Percentiles rank a stretch among this genome's conserved stretches.
These are phyloP conservation scores for Ceratocystis variospora DNA, from an alignment of 2,329 filamentous ascomycete species.

Conservation along the genomic window DNA sequence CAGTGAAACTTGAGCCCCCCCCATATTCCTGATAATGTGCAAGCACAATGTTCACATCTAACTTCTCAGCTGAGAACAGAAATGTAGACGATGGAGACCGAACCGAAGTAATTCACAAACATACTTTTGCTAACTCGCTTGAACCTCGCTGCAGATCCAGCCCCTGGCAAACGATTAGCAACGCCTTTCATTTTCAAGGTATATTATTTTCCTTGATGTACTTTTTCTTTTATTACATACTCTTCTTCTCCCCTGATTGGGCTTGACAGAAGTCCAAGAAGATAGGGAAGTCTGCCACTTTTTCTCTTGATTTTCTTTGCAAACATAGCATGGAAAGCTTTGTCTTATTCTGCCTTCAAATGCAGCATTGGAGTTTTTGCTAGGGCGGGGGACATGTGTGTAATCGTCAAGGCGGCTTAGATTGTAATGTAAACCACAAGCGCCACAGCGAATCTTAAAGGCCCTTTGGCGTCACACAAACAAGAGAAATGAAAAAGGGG, in stretches of 20 bases:
- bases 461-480: background rate
- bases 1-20: background rate
- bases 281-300: background rate
- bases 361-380: no score
- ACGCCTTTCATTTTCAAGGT: background rate
- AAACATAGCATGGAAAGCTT: background rate
- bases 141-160: background rate
- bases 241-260: background rate
- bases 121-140: background rate
- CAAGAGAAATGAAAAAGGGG: background rate
- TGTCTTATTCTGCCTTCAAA: no score
- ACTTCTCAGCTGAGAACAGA: background rate
- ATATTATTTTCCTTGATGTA: background rate
- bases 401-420: background rate
- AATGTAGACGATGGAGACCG: background rate
- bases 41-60: no score
- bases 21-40: background rate
- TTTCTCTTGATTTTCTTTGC: background rate
- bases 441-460: background rate
- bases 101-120: no score
- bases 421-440: background rate
- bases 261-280: background rate
- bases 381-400: no score
- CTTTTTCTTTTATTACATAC: background rate
- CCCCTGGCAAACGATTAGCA: background rate